These are phyloP conservation scores for Auxenochlorella pyrenoidosa DNA, from an alignment of 139 green algal species.

Conservation along the genomic window DNA sequence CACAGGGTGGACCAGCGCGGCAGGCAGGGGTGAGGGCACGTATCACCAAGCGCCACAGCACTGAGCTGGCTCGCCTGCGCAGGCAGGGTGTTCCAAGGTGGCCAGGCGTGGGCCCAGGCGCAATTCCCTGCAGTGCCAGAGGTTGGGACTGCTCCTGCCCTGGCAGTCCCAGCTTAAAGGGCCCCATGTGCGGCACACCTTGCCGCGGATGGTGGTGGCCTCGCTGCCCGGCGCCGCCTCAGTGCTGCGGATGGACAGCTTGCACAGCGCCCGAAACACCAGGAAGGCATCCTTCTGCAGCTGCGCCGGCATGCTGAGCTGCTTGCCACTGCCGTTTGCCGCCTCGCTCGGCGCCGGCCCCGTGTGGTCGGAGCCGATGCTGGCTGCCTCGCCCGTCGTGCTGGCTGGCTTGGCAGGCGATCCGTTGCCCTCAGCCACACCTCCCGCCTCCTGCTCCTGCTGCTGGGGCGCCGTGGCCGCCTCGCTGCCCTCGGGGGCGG, in stretches of 20 bases:
- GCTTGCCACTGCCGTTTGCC: slow-evolving; percentile 14
- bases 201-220: slow-evolving; percentile 73
- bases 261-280: slow-evolving; percentile 98
- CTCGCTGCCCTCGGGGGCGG: too few relatives aligned
- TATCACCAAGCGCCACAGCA: background rate
- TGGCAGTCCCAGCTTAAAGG: background rate
- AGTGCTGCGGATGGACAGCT: slow-evolving; percentile 89
- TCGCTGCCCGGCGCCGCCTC: slow-evolving; percentile 69
- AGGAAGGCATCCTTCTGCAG: slow-evolving; percentile 95
- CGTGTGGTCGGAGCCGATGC: background rate
- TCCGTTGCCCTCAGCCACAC: background rate
- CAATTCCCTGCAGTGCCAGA: background rate
- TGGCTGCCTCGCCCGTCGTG: background rate
- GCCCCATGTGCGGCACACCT: slow-evolving; percentile 43
- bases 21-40: background rate
- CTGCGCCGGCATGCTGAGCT: slow-evolving; percentile 38
- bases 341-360: background rate
- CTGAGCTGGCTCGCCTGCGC: too few relatives aligned
- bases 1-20: background rate
- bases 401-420: slow-evolving; percentile 1
- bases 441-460: background rate
- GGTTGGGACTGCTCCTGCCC: background rate
- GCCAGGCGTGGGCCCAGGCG: background rate
- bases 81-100: background rate
- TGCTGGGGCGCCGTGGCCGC: too few relatives aligned